These are phyloP conservation scores for Malania oleifera DNA, from an alignment of 164 flowering plant genomes.

Conservation along the genomic window DNA sequence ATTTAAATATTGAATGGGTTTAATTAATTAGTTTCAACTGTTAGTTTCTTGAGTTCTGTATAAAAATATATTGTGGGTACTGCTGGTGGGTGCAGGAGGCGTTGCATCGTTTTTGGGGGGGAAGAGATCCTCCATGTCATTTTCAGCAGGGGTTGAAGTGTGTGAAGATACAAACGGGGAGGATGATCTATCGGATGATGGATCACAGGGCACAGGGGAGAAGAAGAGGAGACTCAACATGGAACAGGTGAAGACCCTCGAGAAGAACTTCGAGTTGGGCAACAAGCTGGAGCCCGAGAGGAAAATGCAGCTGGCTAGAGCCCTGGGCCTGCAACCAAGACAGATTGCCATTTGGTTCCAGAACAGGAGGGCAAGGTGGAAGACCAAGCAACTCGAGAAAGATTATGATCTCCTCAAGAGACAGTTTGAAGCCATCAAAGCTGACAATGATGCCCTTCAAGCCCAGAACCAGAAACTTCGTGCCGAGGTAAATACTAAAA, in stretches of 20 bases:
- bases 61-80: not conserved
- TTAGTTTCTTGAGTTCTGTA: too few relatives aligned
- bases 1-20: too few relatives aligned
- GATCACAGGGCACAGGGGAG: slow-evolving; percentile 53
- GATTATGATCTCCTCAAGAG: slow-evolving; percentile 73
- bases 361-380: slow-evolving; percentile 87
- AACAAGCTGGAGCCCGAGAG: slow-evolving; percentile 92
- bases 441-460: slow-evolving; percentile 71
- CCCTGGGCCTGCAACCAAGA: slow-evolving; percentile 79
- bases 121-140: slow-evolving; percentile 65
- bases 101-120: slow-evolving; percentile 47
- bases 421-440: slow-evolving; percentile 64
- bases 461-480: slow-evolving; percentile 70
- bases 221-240: slow-evolving; percentile 77
- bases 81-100: slow-evolving; percentile 40
- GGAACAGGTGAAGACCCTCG: slow-evolving; percentile 81
- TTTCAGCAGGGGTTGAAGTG: slow-evolving; percentile 57
- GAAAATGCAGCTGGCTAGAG: slow-evolving; percentile 77
- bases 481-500: slow-evolving; percentile 46
- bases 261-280: slow-evolving; percentile 79
- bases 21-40: too few relatives aligned
- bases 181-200: slow-evolving; percentile 49
- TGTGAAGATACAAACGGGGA: slow-evolving; percentile 28
- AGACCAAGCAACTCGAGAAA: slow-evolving; percentile 88
- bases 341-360: slow-evolving; percentile 93